A percentile compares a stretch with the other conserved stretches of the same genome.
Conservation (phyloP, 1,139 yeast species). For the Geotrichum siamense region DNA sequence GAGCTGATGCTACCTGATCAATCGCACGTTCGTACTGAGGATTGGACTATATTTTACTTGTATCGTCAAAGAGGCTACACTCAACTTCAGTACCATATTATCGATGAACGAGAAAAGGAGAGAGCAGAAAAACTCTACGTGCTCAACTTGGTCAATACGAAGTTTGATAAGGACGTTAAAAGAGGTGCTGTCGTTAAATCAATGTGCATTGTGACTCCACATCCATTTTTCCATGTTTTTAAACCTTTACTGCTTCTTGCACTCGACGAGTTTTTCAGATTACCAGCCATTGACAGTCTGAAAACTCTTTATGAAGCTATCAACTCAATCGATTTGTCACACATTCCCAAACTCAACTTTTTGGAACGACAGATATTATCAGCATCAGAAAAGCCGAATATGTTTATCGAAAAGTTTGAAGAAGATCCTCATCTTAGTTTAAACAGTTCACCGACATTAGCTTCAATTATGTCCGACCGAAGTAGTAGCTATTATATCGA, state of each 20-base stretch:
- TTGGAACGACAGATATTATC: constrained; percentile 32
- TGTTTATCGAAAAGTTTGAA: constrained; percentile 31
- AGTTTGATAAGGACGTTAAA: constrained; percentile 39
- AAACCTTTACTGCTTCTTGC: constrained; percentile 52
- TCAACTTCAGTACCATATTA: constrained; percentile 26
- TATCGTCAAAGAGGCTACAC: constrained; percentile 34
- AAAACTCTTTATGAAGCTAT: constrained; percentile 37
- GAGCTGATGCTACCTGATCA: constrained; percentile 64
- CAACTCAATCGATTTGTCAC: constrained; percentile 33
- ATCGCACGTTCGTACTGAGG: constrained; percentile 53
- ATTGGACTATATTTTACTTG: constrained; percentile 51
- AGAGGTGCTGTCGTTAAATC: constrained; percentile 54
- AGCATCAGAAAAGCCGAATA: constrained; percentile 27
- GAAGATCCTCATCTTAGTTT: constrained; percentile 9
- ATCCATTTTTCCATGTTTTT: constrained; percentile 49
- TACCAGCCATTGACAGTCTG: constrained; percentile 28
- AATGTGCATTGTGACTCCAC: constrained; percentile 47
- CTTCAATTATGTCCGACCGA: constrained; percentile 10
- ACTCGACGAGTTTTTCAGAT: constrained; percentile 40
- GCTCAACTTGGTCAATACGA: constrained; percentile 48
- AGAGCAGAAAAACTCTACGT: constrained; percentile 44
- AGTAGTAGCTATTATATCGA: constrained; percentile 26
- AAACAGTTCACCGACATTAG: constrained; percentile 7
- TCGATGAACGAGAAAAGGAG: constrained; percentile 25
- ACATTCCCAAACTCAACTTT: constrained; percentile 29